Percentiles rank a stretch among this genome's conserved stretches.
These are phyloP conservation scores for Blastobotrys illinoisensis DNA, from an alignment of 1,139 yeast species.

Conservation along the genomic window DNA sequence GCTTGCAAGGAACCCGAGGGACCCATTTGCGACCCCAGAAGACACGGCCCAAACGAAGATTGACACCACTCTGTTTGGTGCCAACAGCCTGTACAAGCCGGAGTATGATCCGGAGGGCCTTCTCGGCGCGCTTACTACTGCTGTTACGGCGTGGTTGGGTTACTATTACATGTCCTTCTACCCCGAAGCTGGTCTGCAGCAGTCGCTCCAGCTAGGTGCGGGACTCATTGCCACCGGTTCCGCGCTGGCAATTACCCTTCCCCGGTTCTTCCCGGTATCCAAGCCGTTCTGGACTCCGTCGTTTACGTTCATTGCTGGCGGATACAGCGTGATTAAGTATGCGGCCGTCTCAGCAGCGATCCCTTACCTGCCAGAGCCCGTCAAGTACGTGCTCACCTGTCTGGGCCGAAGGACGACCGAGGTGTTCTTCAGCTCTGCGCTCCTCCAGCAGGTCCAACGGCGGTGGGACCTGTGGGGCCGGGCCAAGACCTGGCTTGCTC, in stretches of 20 bases:
- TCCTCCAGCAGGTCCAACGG: slow-evolving; percentile 17
- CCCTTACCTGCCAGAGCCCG: slow-evolving; percentile 26
- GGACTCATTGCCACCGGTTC: slow-evolving; percentile 27
- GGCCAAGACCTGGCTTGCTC: slow-evolving; percentile 13
- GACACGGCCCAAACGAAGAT: slow-evolving; percentile 32
- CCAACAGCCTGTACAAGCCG: slow-evolving; percentile 23
- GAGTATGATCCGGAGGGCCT: slow-evolving; percentile 37
- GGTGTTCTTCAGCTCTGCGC: slow-evolving; percentile 26
- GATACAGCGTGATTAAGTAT: slow-evolving; percentile 30
- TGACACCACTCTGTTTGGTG: slow-evolving; percentile 25
- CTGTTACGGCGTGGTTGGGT: slow-evolving; percentile 36
- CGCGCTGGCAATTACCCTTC: slow-evolving; percentile 25
- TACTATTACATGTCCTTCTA: slow-evolving; percentile 26
- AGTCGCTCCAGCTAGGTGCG: slow-evolving; percentile 26
- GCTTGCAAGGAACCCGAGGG: slow-evolving; percentile 22
- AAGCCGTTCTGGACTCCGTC: slow-evolving; percentile 38
- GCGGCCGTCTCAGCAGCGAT: slow-evolving; percentile 17
- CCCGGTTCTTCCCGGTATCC: slow-evolving; percentile 30
- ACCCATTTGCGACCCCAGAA: slow-evolving; percentile 28
- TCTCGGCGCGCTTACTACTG: slow-evolving; percentile 32
- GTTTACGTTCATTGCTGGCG: slow-evolving; percentile 31
- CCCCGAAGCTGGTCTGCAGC: slow-evolving; percentile 17
- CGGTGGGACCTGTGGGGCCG: slow-evolving; percentile 13
- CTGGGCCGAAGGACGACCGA: slow-evolving; percentile 31
- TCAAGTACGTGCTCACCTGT: slow-evolving; percentile 20